Conservation (phyloP, 2,329 filamentous ascomycete genomes). For the Alternaria viburni region DNA sequence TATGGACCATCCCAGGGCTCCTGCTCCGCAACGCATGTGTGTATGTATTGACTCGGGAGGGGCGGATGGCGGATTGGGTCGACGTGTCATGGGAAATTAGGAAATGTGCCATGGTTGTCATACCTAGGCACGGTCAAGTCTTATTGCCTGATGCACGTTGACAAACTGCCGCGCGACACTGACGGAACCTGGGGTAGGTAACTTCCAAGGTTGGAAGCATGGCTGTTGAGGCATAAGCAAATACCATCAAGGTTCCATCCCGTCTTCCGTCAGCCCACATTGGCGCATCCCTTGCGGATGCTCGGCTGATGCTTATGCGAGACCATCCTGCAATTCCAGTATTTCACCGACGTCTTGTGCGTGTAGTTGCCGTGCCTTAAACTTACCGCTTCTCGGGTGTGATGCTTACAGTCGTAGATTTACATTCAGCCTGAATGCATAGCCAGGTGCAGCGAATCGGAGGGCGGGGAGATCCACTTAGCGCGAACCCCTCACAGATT, state of each 20-base stretch:
- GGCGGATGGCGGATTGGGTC: background rate
- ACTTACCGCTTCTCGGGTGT: background rate
- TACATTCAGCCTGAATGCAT: conserved; percentile 30
- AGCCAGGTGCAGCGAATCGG: conserved; percentile 22
- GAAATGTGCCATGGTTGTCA: background rate
- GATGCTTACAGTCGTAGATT: background rate
- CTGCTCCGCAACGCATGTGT: background rate
- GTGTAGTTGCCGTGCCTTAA: background rate
- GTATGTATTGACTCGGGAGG: background rate
- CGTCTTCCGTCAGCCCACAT: background rate
- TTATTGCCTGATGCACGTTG: background rate
- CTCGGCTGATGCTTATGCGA: background rate
- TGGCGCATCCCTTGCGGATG: background rate
- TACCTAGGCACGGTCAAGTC: background rate
- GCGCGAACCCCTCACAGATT: conserved; percentile 23
- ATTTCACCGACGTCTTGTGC: background rate
- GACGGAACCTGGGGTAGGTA: background rate
- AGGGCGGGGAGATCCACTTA: background rate
- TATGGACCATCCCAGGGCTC: background rate
- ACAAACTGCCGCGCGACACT: background rate
- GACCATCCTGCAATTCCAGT: background rate
- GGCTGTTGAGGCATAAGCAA: background rate
- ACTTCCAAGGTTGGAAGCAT: background rate
- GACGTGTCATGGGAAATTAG: background rate
- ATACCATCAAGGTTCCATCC: background rate